These are phyloP conservation scores for Speleostelium caveatum DNA, from an alignment of 78 protist genomes.

Conservation along the genomic window DNA sequence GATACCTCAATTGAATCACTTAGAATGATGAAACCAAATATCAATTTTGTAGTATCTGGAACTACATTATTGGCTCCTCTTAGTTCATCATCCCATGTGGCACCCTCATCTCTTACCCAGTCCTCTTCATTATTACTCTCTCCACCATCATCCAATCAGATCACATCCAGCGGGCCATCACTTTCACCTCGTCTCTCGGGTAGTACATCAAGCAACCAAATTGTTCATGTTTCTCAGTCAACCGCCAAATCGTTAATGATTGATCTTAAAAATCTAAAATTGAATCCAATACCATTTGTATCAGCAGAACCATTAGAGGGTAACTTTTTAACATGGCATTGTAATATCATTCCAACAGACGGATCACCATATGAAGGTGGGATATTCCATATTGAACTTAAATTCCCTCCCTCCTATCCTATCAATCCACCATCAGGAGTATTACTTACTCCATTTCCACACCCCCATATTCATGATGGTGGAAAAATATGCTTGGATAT, in stretches of 20 bases:
- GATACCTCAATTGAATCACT: conserved; percentile 24
- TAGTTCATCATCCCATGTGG: neutral
- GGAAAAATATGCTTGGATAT: conserved; percentile 80
- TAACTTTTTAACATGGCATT: conserved; percentile 78
- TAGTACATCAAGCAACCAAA: neutral
- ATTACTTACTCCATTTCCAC: conserved; percentile 53
- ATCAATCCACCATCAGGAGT: conserved; percentile 70
- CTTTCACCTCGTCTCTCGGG: neutral
- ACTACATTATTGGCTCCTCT: neutral
- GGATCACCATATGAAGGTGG: conserved; percentile 81
- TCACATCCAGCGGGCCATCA: neutral
- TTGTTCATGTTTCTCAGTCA: neutral
- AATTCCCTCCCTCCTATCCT: conserved; percentile 79
- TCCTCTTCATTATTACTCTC: neutral
- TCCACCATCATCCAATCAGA: neutral
- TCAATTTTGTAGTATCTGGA: neutral
- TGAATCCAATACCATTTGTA: conserved; percentile 67
- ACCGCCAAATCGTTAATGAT: conserved; percentile 57
- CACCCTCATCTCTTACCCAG: neutral
- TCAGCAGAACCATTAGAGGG: conserved; percentile 63
- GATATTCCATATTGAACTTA: conserved; percentile 71
- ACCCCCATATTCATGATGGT: conserved; percentile 80
- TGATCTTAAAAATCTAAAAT: conserved; percentile 32
- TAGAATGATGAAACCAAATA: neutral
- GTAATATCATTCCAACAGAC: conserved; percentile 62